Conservation (phyloP, 1,284 basidiomycete species). For the Sphagnurus paluster region DNA sequence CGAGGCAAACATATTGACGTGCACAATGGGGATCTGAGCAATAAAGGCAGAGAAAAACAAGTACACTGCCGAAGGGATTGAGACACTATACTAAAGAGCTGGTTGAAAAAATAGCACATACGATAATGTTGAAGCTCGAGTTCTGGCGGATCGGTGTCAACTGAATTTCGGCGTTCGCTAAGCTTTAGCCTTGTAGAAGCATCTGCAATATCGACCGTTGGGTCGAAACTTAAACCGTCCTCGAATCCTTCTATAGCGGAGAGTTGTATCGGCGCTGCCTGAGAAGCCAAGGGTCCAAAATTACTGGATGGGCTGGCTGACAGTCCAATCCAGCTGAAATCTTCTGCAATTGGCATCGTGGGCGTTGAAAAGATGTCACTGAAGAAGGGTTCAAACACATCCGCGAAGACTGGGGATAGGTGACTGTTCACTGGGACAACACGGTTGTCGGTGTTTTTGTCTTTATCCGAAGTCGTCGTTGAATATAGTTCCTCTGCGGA, state of each 20-base stretch:
- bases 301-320: slow-evolving; percentile 20
- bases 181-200: slow-evolving; percentile 16
- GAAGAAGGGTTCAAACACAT: slow-evolving; percentile 27
- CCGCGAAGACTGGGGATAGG: slow-evolving; percentile 21
- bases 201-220: background rate
- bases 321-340: slow-evolving; percentile 13
- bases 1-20: slow-evolving; percentile 47
- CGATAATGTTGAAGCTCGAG: slow-evolving; percentile 50
- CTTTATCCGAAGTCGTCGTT: slow-evolving; percentile 6
- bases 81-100: slow-evolving; percentile 6
- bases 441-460: slow-evolving; percentile 5
- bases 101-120: slow-evolving; percentile 29
- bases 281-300: slow-evolving; percentile 21
- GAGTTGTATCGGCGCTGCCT: background rate
- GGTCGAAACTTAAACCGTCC: slow-evolving; percentile 5
- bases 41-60: slow-evolving; percentile 57
- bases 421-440: slow-evolving; percentile 23
- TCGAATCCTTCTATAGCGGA: slow-evolving; percentile 8
- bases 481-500: slow-evolving; percentile 15
- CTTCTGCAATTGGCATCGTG: slow-evolving; percentile 15
- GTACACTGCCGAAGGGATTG: slow-evolving; percentile 36
- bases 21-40: slow-evolving; percentile 56
- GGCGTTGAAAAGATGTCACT: slow-evolving; percentile 20
- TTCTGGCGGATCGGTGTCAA: slow-evolving; percentile 17
- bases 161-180: slow-evolving; percentile 18